Base-by-base conservation (phyloP, 2,329 filamentous ascomycete species). In the Fusarium tjaetaba region DNA sequence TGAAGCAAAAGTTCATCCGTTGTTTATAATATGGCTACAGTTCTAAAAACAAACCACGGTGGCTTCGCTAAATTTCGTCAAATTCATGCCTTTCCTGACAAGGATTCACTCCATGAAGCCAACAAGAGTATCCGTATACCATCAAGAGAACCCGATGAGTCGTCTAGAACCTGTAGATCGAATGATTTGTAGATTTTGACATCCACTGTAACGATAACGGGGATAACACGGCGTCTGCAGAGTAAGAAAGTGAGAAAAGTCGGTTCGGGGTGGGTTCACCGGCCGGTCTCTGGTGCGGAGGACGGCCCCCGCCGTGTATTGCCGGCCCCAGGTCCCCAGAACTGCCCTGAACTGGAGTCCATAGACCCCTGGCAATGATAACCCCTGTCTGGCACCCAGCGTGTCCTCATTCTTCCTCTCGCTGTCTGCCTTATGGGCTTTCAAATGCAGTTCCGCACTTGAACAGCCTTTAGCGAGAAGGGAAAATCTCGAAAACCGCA, bases 381-480 rank as follows among this genome's bases (percentile, higher is more conserved):
- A 58, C 61, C 76, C 76, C 65, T 76, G 74, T 78, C 76, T 78
- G 51, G 46, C 76, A 77, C 74, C 59, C 64, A 57, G 60, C 43
- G 41, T 57, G 34, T 39, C 13, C 43, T 63, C 53, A 43, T 26
- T 45, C 45, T 30, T 60, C 36, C 34, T 62, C 61, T 43, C 48
- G 53, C 72, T 49, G 62, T 48, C 41, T 58, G 42, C n/a, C 55
- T 61, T 46, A 39, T 52, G 56, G 24, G 51, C 24, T n/a, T 28
- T 18, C 5, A 13, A 18, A n/a, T 30, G 28, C 52, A 42, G 57
- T 67, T 65, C 58, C 53, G 46, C 46, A 45, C 42, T 69, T 18
- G 43, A 61, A 18, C 56, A 48, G 53, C 55, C 65, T 61, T 51
- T 36, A 49, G 64, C 39, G 56, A 58, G 24, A 61, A 38, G 36